Evolutionary conservation across 2,329 filamentous ascomycete genomes (phyloP).

Genomic region (Raffaelea arxii): DNA sequence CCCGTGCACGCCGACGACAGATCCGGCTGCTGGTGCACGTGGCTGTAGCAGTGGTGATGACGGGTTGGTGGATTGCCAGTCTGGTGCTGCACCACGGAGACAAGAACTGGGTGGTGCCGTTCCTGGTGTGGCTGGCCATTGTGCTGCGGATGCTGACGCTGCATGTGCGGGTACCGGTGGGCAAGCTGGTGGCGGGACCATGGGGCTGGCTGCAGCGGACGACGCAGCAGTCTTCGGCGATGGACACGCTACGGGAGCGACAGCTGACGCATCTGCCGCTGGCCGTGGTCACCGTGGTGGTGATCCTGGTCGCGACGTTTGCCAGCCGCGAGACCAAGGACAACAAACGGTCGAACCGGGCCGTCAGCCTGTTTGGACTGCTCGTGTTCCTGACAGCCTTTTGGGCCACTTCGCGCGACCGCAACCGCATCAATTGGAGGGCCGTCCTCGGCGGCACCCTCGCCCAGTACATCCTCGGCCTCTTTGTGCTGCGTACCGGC

Average conservation of each 20-base stretch:
- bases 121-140: constrained; percentile 69
- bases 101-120: constrained; percentile 74
- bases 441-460: constrained; percentile 85
- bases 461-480: constrained; percentile 74
- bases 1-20: neutral
- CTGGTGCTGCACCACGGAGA: constrained; percentile 53
- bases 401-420: constrained; percentile 62
- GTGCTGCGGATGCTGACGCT: constrained; percentile 65
- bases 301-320: constrained; percentile 72
- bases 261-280: constrained; percentile 1
- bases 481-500: constrained; percentile 76
- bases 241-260: neutral
- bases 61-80: constrained; percentile 30
- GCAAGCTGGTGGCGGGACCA: neutral
- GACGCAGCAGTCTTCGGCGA: no score
- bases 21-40: neutral
- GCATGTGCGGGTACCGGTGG: neutral
- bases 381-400: constrained; percentile 58
- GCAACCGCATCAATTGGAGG: constrained; percentile 57
- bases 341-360: constrained; percentile 73
- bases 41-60: constrained; percentile 2
- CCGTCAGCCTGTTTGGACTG: constrained; percentile 71
- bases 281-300: constrained; percentile 53
- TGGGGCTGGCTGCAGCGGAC: neutral
- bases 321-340: constrained; percentile 59